A percentile compares a stretch with the other conserved stretches of the same genome.
phyloP scores from a whole-genome alignment of 176 grass and related monocot species.

The Oryza officinalis region DNA sequence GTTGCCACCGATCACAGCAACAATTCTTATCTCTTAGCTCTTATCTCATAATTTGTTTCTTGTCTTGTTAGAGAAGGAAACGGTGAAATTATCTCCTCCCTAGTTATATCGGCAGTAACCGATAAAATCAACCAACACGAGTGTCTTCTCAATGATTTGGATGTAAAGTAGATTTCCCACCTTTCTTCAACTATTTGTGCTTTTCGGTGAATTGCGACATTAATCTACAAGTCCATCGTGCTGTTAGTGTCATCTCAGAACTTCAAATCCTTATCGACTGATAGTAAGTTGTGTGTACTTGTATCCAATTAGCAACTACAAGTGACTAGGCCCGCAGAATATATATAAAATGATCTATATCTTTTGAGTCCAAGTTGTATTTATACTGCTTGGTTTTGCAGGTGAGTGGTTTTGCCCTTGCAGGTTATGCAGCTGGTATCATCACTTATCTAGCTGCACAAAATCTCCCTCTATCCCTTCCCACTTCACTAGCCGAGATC shows the following conservation, averaged over 20 bases:
- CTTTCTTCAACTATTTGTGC: background rate
- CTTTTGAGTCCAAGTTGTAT: background rate
- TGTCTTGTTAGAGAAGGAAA: too few relatives aligned
- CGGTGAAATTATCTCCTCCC: too few relatives aligned
- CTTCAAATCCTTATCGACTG: background rate
- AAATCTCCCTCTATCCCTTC: conserved; percentile 64
- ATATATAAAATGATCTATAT: background rate
- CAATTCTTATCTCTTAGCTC: too few relatives aligned
- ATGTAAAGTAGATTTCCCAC: background rate
- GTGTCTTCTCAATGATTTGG: background rate
- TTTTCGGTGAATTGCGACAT: background rate
- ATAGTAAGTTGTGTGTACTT: background rate
- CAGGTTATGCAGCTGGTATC: conserved; percentile 90
- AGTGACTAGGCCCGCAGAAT: background rate
- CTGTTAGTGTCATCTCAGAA: background rate
- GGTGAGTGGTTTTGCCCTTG: conserved; percentile 94
- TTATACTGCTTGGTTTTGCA: conserved; percentile 45
- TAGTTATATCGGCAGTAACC: too few relatives aligned
- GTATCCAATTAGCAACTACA: background rate
- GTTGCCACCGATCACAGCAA: too few relatives aligned
- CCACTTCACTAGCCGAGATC: conserved; percentile 67
- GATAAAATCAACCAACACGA: too few relatives aligned
- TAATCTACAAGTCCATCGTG: background rate
- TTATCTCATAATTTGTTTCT: too few relatives aligned
- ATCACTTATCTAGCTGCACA: conserved; percentile 63